A percentile compares a stretch with the other conserved stretches of the same genome.
Evolutionary conservation across 2,329 filamentous ascomycete genomes (phyloP).

Genomic region (Arthrinium phaeospermum): DNA sequence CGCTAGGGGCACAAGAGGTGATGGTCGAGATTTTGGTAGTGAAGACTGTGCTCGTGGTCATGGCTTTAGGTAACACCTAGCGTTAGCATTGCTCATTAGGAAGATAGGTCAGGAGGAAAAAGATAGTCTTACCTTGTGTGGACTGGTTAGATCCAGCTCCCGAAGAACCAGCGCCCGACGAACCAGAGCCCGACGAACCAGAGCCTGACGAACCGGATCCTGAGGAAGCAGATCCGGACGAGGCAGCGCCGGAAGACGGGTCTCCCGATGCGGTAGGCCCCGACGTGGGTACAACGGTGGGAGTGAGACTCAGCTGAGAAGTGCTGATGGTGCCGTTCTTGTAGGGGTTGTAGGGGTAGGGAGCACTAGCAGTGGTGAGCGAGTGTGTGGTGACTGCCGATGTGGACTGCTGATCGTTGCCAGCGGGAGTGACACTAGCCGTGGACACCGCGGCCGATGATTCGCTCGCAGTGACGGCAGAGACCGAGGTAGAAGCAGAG

Average conservation of each 20-base stretch:
- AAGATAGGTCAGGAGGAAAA: too few species aligned
- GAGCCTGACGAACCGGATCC: background rate
- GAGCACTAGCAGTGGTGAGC: background rate
- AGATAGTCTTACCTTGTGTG: too few species aligned
- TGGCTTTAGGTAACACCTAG: too few species aligned
- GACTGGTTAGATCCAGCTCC: background rate
- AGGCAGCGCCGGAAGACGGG: background rate
- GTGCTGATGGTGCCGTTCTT: background rate
- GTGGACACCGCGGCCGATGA: background rate
- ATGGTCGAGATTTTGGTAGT: constrained; percentile 42
- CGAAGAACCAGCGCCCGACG: background rate
- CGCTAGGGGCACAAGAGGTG: constrained; percentile 39
- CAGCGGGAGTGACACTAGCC: constrained; percentile 17
- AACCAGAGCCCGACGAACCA: background rate
- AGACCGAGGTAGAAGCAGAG: background rate
- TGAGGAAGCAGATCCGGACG: background rate
- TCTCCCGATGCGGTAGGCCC: background rate
- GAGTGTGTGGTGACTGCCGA: background rate
- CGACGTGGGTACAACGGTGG: background rate
- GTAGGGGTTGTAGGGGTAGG: background rate
- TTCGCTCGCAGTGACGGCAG: background rate
- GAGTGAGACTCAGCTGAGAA: background rate
- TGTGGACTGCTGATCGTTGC: background rate
- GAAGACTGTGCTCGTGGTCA: constrained; percentile 36
- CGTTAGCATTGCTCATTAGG: too few species aligned